These are phyloP conservation scores for Vigna trinervia DNA, from an alignment of 306 rosid species.

Conservation along the genomic window DNA sequence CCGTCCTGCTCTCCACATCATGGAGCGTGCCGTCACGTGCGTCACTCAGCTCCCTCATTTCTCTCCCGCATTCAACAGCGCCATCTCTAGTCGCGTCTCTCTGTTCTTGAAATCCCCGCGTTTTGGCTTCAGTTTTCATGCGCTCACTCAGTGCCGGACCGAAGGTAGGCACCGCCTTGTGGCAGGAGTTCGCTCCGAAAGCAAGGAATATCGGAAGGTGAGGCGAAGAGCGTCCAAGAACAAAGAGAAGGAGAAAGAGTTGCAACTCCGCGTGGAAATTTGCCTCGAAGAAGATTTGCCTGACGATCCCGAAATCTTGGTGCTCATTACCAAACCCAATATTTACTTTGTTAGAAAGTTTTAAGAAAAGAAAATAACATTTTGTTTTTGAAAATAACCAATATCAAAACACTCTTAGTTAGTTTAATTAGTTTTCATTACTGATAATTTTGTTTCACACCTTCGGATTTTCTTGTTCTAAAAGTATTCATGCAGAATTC, in stretches of 20 bases:
- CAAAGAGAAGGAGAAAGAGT: constrained; percentile 62
- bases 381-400: too few relatives aligned
- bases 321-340: constrained; percentile 6
- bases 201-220: constrained; percentile 69
- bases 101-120: constrained; percentile 37
- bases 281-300: constrained; percentile 83
- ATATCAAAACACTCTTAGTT: too few relatives aligned
- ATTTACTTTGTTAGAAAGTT: too few relatives aligned
- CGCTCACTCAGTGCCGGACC: constrained; percentile 38
- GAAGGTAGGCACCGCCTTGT: constrained; percentile 36
- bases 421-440: too few relatives aligned
- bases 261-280: constrained; percentile 68
- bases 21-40: constrained; percentile 64
- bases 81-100: background rate
- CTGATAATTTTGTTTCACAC: too few relatives aligned
- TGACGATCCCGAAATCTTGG: constrained; percentile 75
- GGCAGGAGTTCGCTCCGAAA: constrained; percentile 45
- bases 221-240: constrained; percentile 57
- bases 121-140: constrained; percentile 48
- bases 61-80: constrained; percentile 4
- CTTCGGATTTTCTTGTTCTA: too few relatives aligned
- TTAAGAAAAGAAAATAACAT: too few relatives aligned
- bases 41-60: constrained; percentile 43
- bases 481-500: too few relatives aligned
- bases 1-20: constrained; percentile 41